phyloP scores from a whole-genome alignment of 2,329 filamentous ascomycete species.

The Dothistroma pini region DNA sequence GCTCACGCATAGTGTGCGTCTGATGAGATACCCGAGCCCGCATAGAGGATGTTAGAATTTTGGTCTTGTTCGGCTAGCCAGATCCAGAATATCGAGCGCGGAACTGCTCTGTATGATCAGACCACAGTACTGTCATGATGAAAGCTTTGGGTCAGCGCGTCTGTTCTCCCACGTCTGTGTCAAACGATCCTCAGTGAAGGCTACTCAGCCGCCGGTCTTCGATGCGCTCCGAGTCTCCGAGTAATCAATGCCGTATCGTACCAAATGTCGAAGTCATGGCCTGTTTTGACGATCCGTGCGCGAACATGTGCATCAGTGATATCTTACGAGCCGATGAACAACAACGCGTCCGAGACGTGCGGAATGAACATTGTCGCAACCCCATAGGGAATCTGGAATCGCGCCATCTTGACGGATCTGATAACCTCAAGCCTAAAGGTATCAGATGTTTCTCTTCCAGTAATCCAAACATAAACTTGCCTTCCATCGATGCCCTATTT shows the following conservation, averaged over 20 bases:
- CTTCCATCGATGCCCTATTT: no score
- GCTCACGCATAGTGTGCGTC: constrained; percentile 9
- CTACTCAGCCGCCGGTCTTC: background rate
- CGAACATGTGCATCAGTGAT: background rate
- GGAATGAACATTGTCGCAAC: background rate
- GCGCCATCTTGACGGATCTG: background rate
- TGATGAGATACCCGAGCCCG: background rate
- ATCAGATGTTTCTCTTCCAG: background rate
- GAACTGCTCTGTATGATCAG: background rate
- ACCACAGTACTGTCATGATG: background rate
- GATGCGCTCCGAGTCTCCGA: background rate
- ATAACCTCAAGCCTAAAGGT: background rate
- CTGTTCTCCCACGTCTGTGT: background rate
- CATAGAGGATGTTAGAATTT: background rate
- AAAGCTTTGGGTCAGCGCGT: background rate
- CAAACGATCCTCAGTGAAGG: background rate
- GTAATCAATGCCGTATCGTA: background rate
- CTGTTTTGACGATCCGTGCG: background rate
- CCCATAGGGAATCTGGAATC: background rate
- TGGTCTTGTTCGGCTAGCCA: background rate
- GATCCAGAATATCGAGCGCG: background rate
- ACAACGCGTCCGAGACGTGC: background rate
- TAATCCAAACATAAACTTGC: background rate
- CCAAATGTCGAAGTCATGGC: background rate
- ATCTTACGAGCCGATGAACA: background rate